Evolutionary conservation across 2,329 filamentous ascomycete genomes (phyloP).

Genomic region (Xylaria hypoxylon): DNA sequence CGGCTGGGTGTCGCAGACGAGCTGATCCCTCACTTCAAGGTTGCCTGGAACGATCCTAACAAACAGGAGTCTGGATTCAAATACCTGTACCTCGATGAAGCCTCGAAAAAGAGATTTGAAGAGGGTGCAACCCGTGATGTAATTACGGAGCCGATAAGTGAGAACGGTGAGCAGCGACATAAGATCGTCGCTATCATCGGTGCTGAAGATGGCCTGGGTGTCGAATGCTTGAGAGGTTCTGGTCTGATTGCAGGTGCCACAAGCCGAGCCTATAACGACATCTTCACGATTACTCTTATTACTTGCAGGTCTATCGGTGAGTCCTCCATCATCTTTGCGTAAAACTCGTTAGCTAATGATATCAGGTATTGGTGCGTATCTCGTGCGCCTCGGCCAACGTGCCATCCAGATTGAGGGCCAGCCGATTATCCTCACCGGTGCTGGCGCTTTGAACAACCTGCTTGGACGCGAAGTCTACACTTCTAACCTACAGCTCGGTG

Average conservation of each 20-base stretch:
- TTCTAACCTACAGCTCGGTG: slow-evolving; percentile 98
- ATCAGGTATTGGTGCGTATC: slow-evolving; percentile 92
- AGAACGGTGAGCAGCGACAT: slow-evolving; percentile 89
- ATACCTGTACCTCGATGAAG: slow-evolving; percentile 92
- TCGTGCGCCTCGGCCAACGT: slow-evolving; percentile 97
- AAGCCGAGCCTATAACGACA: slow-evolving; percentile 96
- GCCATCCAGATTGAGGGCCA: slow-evolving; percentile 99
- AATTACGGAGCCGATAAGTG: slow-evolving; percentile 87
- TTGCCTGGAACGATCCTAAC: slow-evolving; percentile 89
- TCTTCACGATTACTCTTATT: slow-evolving; percentile 97
- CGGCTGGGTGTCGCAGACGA: slow-evolving; percentile 97
- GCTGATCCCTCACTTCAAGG: slow-evolving; percentile 95
- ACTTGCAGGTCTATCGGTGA: slow-evolving; percentile 96
- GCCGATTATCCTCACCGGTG: slow-evolving; percentile 98
- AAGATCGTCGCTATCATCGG: slow-evolving; percentile 95
- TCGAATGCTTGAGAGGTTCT: slow-evolving; percentile 96
- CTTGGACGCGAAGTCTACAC: slow-evolving; percentile 98
- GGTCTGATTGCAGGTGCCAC: slow-evolving; percentile 98
- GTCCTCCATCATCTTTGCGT: slow-evolving; percentile 45
- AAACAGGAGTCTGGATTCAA: slow-evolving; percentile 93
- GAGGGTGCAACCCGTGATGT: slow-evolving; percentile 79
- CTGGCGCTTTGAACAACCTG: slow-evolving; percentile 96
- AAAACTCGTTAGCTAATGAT: slow-evolving; percentile 50
- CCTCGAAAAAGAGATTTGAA: slow-evolving; percentile 87
- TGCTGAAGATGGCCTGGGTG: slow-evolving; percentile 94